Percentiles rank a stretch among this genome's conserved stretches.
Conservation (phyloP, 2,329 filamentous ascomycete genomes). For the Botrytis tulipae region DNA sequence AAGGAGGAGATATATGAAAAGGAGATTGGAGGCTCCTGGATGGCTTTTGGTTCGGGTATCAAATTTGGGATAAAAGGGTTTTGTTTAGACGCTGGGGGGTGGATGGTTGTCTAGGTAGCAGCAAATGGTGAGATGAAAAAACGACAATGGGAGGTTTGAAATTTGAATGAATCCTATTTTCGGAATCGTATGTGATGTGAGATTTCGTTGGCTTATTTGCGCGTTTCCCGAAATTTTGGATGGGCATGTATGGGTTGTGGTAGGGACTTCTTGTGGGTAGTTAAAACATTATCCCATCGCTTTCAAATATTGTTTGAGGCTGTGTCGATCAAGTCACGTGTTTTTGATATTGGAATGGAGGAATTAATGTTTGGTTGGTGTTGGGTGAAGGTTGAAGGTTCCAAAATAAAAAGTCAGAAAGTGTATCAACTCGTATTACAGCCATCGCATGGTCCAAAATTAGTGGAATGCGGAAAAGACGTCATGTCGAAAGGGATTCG, state of each 20-base stretch:
- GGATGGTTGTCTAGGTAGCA: conserved; percentile 7
- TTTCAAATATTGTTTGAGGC: neutral
- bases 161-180: neutral
- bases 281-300: neutral
- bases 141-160: neutral
- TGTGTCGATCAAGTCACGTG: conserved; percentile 2
- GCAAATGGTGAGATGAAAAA: neutral
- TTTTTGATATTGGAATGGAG: neutral
- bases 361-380: neutral
- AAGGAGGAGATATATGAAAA: conserved; percentile 1
- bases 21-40: neutral
- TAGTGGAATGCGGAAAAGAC: conserved; percentile 13
- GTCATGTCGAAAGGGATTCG: conserved; percentile 11
- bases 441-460: neutral
- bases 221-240: neutral
- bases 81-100: neutral
- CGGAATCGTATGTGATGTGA: neutral
- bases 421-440: neutral
- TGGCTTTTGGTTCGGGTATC: neutral
- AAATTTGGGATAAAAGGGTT: neutral
- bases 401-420: neutral
- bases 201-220: neutral
- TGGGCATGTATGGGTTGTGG: neutral
- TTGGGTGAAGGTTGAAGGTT: neutral
- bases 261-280: too few relatives aligned